Percentiles rank a stretch among this genome's conserved stretches.
Conservation (phyloP, 345 rosid species). For the Sisymbrium irio region DNA sequence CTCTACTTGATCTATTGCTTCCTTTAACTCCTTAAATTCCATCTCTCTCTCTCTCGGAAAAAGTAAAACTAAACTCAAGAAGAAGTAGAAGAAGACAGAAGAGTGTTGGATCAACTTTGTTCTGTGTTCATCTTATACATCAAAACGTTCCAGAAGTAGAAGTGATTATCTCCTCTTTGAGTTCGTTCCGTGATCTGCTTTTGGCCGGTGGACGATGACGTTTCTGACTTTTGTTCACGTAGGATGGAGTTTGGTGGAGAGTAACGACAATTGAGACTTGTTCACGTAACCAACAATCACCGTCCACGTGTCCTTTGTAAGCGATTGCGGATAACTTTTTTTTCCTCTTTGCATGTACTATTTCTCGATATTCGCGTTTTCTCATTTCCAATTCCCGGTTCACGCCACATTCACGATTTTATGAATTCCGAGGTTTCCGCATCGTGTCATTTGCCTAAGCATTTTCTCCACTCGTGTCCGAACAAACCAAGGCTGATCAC, state of each 20-base stretch:
- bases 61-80: not conserved
- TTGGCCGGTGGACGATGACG: not conserved
- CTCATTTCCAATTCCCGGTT: not conserved
- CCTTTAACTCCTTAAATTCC: slow-evolving; percentile 57
- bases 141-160: not conserved
- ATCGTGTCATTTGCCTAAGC: too few relatives aligned
- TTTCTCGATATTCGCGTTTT: not conserved
- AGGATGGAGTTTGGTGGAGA: not conserved
- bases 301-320: not conserved
- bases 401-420: not conserved
- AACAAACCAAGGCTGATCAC: not conserved
- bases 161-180: not conserved
- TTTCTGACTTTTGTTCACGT: not conserved
- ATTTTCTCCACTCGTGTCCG: not conserved
- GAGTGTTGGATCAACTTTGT: not conserved
- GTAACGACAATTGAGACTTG: not conserved
- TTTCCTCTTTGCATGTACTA: not conserved
- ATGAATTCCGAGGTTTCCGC: too few relatives aligned
- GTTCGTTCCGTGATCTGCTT: not conserved
- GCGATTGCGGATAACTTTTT: not conserved
- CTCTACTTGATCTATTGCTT: slow-evolving; percentile 50
- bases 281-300: not conserved
- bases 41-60: slow-evolving; percentile 23
- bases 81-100: slow-evolving; percentile 1
- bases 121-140: not conserved